Evolutionary conservation across 257 asterid genomes (phyloP).

Genomic region (Nicotiana paniculata): DNA sequence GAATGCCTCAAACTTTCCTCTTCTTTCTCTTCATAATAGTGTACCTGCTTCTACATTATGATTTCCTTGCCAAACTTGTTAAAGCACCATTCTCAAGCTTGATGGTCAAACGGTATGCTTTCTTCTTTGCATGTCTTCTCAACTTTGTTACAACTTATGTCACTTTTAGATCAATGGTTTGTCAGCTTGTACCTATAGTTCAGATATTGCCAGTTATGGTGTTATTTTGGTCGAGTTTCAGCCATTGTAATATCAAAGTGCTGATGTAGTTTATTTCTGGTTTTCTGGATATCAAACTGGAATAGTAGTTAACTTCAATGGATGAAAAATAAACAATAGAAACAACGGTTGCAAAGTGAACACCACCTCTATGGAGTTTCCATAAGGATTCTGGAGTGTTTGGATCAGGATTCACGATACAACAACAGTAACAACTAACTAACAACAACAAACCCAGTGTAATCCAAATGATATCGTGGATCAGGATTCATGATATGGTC

Average conservation of each 20-base stretch:
- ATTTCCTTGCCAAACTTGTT: neutral
- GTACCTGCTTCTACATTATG: neutral
- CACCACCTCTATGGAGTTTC: neutral
- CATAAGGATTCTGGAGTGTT: neutral
- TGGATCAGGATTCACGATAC: neutral
- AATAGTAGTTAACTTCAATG: no score
- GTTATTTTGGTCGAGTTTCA: neutral
- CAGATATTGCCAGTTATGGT: neutral
- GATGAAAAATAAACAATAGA: no score
- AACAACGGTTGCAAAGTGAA: no score
- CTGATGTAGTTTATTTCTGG: neutral
- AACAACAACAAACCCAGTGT: no score
- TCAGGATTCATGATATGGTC: neutral
- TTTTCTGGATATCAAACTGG: neutral
- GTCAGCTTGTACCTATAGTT: neutral
- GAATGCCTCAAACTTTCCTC: slow-evolving; percentile 78
- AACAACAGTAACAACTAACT: no score
- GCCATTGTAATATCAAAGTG: neutral
- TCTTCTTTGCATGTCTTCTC: neutral
- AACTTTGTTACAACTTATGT: neutral
- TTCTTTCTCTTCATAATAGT: neutral
- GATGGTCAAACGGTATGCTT: neutral
- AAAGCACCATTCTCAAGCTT: neutral
- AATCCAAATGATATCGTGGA: no score
- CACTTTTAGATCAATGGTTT: neutral